A percentile compares a stretch with the other conserved stretches of the same genome.
Evolutionary conservation across 371 early-diverging fungal genomes (phyloP).

Genomic region (Phascolomyces articulosus): DNA sequence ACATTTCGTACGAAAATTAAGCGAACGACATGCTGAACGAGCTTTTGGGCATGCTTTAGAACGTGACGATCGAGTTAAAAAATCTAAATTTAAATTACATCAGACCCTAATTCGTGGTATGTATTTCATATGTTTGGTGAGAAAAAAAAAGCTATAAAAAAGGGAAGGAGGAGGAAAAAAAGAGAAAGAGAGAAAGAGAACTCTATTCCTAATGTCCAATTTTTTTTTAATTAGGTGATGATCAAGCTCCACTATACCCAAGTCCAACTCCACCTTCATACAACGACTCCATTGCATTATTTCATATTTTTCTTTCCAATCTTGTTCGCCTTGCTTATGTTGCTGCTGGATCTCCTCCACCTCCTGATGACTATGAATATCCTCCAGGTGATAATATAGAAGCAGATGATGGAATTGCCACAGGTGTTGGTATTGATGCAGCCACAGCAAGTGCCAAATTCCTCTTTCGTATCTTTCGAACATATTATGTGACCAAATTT

Average conservation of each 20-base stretch:
- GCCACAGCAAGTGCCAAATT: slow-evolving; percentile 70
- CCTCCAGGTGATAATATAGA: slow-evolving; percentile 56
- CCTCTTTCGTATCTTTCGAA: slow-evolving; percentile 69
- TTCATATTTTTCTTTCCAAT: slow-evolving; percentile 61
- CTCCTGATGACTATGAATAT: slow-evolving; percentile 59
- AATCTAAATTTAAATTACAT: slow-evolving; percentile 28
- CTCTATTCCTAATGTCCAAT: too few relatives aligned
- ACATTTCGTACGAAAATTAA: slow-evolving; percentile 44
- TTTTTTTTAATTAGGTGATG: slow-evolving; percentile 38
- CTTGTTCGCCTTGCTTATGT: slow-evolving; percentile 69
- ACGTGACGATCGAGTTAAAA: slow-evolving; percentile 38
- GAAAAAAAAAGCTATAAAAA: neutral
- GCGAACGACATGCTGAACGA: slow-evolving; percentile 40
- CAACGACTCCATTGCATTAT: slow-evolving; percentile 58
- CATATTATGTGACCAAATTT: slow-evolving; percentile 69
- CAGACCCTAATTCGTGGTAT: slow-evolving; percentile 32
- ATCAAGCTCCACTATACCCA: slow-evolving; percentile 58
- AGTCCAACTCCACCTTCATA: slow-evolving; percentile 59
- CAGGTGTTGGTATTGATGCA: slow-evolving; percentile 70
- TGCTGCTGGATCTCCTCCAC: slow-evolving; percentile 68
- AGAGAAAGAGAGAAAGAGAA: too few relatives aligned
- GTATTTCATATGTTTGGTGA: too few relatives aligned
- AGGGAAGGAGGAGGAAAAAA: neutral
- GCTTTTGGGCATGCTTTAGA: slow-evolving; percentile 34
- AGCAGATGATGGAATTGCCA: slow-evolving; percentile 65